These are phyloP conservation scores for Rhynchospora pubera DNA, from an alignment of 176 grass and related monocot species.

Conservation along the genomic window DNA sequence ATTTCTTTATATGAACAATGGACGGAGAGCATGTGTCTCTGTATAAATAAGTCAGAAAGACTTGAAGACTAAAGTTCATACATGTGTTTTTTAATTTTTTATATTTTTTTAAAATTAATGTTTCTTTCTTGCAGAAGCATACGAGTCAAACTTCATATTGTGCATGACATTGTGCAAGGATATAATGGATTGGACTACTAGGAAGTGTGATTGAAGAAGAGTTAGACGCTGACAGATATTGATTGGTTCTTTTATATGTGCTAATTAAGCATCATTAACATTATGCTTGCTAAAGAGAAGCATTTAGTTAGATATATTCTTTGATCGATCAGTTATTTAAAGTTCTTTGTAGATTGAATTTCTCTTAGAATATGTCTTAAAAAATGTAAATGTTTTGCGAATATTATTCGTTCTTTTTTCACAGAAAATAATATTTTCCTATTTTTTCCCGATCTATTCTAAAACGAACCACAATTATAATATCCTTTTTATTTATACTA, in stretches of 20 bases:
- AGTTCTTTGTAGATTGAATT: conserved; percentile 10
- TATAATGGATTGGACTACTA: background rate
- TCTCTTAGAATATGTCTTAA: conserved; percentile 2
- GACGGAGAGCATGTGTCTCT: background rate
- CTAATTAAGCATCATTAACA: background rate
- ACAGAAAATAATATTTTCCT: too few species aligned
- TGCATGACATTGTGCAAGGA: background rate
- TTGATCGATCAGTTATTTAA: background rate
- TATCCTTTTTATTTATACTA: too few species aligned
- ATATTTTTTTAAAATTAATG: background rate
- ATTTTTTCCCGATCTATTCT: too few species aligned
- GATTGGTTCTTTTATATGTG: background rate
- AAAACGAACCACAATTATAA: too few species aligned
- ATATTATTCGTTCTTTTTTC: background rate
- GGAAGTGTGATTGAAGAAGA: background rate
- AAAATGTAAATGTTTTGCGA: background rate
- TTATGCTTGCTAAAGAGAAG: background rate
- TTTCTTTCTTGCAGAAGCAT: background rate
- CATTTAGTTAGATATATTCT: background rate
- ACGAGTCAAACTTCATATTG: conserved; percentile 1
- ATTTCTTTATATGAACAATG: background rate
- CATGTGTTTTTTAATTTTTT: background rate
- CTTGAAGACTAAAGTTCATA: background rate
- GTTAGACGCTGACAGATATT: background rate
- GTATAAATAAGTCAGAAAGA: background rate